A percentile compares a stretch with the other conserved stretches of the same genome.
phyloP scores from a whole-genome alignment of 2,329 filamentous ascomycete genomes.

The Penicillium aurantiogriseum region DNA sequence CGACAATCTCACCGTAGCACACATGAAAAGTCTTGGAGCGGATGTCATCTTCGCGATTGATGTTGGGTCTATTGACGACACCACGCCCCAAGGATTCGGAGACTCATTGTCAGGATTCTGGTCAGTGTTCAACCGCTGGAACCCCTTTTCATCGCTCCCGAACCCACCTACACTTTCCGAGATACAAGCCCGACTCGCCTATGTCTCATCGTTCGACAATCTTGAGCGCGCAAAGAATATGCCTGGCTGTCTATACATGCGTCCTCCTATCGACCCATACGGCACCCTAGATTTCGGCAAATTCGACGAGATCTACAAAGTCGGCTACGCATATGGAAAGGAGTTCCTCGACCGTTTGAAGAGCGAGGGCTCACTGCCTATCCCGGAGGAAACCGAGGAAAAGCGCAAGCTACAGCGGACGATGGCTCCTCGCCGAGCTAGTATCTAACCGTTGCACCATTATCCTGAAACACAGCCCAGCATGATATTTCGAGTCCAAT shows the following conservation, averaged over 20 bases:
- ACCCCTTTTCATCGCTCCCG: conserved; percentile 81
- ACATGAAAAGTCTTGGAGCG: conserved; percentile 93
- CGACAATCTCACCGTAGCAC: conserved; percentile 92
- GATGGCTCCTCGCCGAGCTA: conserved; percentile 75
- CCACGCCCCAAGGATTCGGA: conserved; percentile 87
- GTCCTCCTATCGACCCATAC: conserved; percentile 88
- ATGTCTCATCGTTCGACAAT: conserved; percentile 92
- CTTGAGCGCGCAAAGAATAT: conserved; percentile 89
- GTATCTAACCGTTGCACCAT: conserved; percentile 51
- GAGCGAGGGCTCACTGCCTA: conserved; percentile 71
- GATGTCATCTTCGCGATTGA: conserved; percentile 95
- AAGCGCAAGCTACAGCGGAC: conserved; percentile 74
- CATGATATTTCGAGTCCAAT: not conserved
- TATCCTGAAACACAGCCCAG: not conserved
- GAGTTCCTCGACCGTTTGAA: conserved; percentile 74
- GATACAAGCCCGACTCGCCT: conserved; percentile 91
- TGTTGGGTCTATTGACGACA: conserved; percentile 87
- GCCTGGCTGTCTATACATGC: conserved; percentile 91
- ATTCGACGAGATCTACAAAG: conserved; percentile 92
- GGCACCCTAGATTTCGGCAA: conserved; percentile 95
- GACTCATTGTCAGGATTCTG: conserved; percentile 93
- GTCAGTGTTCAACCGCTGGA: conserved; percentile 95
- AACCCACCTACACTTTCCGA: conserved; percentile 94
- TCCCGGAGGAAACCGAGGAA: conserved; percentile 70
- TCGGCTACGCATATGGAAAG: conserved; percentile 83